Base-by-base conservation (phyloP, 225 moss, liverwort and hornwort genomes). In the Sphagnum tenellum region DNA sequence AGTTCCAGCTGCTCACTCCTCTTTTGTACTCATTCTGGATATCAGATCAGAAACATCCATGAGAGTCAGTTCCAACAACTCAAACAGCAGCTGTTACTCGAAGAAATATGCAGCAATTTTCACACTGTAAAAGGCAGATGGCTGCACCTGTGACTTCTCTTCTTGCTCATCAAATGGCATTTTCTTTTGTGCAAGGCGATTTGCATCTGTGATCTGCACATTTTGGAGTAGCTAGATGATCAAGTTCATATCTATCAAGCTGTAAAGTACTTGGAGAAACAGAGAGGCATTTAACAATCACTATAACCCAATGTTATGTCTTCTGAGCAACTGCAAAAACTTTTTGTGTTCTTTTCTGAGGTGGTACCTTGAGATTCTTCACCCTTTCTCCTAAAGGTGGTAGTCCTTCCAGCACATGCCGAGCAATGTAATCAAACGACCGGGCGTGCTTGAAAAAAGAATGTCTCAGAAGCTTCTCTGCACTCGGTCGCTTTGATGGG, bases 1-100 rank as follows among this genome's bases (percentile, higher is more conserved):
- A 98, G 71, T 98, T 90, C 96, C 96, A 98, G 69, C 88, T 78
- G 76, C 96, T 98, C 62, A 98, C 93, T 63, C 96, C 96, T 67
- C 96, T 82, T 67, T 93, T 92, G 63, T 98, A 98, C 76, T 98
- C 96, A 60, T 82, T 87, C 82, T 87, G 76, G 69, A 64, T 64
- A 60, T 29, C 29, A 29, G 29, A 29, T 29, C 29, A 29, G 29
- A 29, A 29, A 29, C 29, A 29, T 29, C 29, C 29, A 29, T 29
- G 29, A 29, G 29, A 29, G 29, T 29, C 29, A 29, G 29, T 29
- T 29, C 29, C 29, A 29, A 29, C 29, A 29, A 29, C 29, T 29
- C 29, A 29, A 29, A 29, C 29, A 29, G 29, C 29, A 29, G 29
- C 29, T 29, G 29, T 29, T 29, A 29, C 29, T 29, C 1, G 29